A percentile compares a stretch with the other conserved stretches of the same genome.
phyloP scores from a whole-genome alignment of 148 eudicot genomes.

The Fagopyrum esculentum region DNA sequence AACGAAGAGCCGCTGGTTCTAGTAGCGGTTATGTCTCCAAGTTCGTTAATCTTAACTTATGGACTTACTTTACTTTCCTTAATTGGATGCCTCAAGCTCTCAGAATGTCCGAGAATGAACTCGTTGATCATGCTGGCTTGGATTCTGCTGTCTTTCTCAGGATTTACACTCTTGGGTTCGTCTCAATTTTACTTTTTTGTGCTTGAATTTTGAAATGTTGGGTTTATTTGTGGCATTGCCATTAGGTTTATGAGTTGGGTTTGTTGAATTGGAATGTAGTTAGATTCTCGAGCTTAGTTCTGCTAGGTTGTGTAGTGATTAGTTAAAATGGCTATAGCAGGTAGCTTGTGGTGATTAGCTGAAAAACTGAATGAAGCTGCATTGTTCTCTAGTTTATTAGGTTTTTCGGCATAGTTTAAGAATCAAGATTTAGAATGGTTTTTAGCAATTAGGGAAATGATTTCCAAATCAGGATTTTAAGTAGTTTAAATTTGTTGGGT shows the following conservation, averaged over 20 bases:
- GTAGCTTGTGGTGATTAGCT: no score
- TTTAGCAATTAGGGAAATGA: no score
- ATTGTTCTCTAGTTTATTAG: not conserved
- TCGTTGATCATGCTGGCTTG: slow-evolving; percentile 88
- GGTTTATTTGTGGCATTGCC: not conserved
- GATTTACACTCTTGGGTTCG: slow-evolving; percentile 82
- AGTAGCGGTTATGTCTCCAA: slow-evolving; percentile 56
- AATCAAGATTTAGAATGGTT: no score
- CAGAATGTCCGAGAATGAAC: slow-evolving; percentile 56
- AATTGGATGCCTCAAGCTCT: slow-evolving; percentile 99
- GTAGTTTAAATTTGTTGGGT: no score
- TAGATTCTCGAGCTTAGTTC: no score
- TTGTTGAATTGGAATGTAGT: no score
- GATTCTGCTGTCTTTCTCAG: slow-evolving; percentile 93
- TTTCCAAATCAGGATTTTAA: no score
- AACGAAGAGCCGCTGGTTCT: slow-evolving; percentile 39
- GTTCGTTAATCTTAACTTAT: slow-evolving; percentile 63
- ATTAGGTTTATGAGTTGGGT: not conserved
- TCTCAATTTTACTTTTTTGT: not conserved
- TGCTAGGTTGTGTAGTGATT: no score
- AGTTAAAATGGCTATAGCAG: no score
- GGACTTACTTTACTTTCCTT: slow-evolving; percentile 74
- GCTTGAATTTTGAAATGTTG: not conserved
- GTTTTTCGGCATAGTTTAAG: no score
- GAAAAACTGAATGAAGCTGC: not conserved